phyloP scores from a whole-genome alignment of 805 yeast genomes.

The Trichomonascus vanleenenianus region DNA sequence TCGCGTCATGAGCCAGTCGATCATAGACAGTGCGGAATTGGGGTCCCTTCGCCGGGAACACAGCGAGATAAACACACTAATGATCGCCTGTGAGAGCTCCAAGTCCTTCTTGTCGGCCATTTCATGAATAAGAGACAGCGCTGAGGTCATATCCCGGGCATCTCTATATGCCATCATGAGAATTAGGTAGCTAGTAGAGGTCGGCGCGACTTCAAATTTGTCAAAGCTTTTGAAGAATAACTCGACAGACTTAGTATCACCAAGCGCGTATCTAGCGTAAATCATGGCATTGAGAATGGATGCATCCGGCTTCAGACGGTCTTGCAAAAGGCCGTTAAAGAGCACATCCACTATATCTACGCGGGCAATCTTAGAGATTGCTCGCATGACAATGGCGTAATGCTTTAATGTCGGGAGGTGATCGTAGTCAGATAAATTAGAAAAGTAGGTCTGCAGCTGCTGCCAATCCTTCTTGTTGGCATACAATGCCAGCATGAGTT shows the following conservation, averaged over 20 bases:
- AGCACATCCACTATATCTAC: slow-evolving; percentile 41
- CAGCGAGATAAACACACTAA: slow-evolving; percentile 22
- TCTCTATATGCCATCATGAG: slow-evolving; percentile 32
- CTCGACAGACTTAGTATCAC: slow-evolving; percentile 32
- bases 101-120: slow-evolving; percentile 18
- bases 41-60: slow-evolving; percentile 24
- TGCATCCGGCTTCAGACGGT: slow-evolving; percentile 42
- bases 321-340: slow-evolving; percentile 38
- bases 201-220: slow-evolving; percentile 24
- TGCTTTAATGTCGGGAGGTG: slow-evolving; percentile 46
- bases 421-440: slow-evolving; percentile 45
- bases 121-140: slow-evolving; percentile 22
- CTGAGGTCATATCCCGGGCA: slow-evolving; percentile 30
- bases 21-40: slow-evolving; percentile 20
- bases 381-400: slow-evolving; percentile 53
- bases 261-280: slow-evolving; percentile 31
- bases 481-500: slow-evolving; percentile 39
- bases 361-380: slow-evolving; percentile 47
- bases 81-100: slow-evolving; percentile 15
- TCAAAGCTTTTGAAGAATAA: slow-evolving; percentile 32
- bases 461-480: slow-evolving; percentile 45
- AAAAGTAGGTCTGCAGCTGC: slow-evolving; percentile 48
- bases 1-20: slow-evolving; percentile 21
- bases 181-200: slow-evolving; percentile 27
- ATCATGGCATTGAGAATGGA: slow-evolving; percentile 40